Percentiles rank a stretch among this genome's conserved stretches.
Evolutionary conservation across 305 asterid species (phyloP).

Genomic region (Ruellia speciosa): DNA sequence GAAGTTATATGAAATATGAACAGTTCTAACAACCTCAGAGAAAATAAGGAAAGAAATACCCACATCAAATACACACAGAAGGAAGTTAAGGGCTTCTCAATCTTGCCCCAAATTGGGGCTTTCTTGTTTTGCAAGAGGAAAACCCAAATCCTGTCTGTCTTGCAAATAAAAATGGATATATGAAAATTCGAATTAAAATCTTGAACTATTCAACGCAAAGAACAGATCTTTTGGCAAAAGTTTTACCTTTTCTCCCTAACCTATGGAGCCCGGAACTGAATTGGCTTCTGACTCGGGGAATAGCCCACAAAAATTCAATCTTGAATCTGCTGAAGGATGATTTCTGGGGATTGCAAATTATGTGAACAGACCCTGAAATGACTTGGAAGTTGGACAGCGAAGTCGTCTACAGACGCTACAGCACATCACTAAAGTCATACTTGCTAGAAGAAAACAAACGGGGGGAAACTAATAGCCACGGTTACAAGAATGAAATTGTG

Average conservation of each 20-base stretch:
- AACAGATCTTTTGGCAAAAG: not conserved
- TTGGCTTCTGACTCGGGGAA: conserved; percentile 10
- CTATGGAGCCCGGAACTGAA: conserved; percentile 10
- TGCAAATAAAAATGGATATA: not conserved
- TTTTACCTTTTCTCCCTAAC: conserved; percentile 7
- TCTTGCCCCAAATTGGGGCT: too few relatives aligned
- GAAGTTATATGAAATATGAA: too few relatives aligned
- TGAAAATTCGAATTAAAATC: not conserved
- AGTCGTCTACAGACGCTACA: conserved; percentile 18
- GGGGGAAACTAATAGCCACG: not conserved
- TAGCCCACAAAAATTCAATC: conserved; percentile 19
- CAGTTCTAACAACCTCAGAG: too few relatives aligned
- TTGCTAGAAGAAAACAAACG: not conserved
- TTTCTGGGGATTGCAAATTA: not conserved
- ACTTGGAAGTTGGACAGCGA: conserved; percentile 8
- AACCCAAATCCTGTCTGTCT: not conserved
- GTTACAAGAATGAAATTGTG: not conserved
- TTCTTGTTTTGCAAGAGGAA: too few relatives aligned
- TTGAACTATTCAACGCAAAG: not conserved
- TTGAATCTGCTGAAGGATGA: conserved; percentile 12
- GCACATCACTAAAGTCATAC: conserved; percentile 15
- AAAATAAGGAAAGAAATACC: too few relatives aligned
- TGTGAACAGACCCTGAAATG: conserved; percentile 2
- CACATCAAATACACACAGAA: too few relatives aligned
- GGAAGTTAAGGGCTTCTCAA: too few relatives aligned